Evolutionary conservation across 192 early-diverging fungal species (phyloP).

Genomic region (Podila horticola): DNA sequence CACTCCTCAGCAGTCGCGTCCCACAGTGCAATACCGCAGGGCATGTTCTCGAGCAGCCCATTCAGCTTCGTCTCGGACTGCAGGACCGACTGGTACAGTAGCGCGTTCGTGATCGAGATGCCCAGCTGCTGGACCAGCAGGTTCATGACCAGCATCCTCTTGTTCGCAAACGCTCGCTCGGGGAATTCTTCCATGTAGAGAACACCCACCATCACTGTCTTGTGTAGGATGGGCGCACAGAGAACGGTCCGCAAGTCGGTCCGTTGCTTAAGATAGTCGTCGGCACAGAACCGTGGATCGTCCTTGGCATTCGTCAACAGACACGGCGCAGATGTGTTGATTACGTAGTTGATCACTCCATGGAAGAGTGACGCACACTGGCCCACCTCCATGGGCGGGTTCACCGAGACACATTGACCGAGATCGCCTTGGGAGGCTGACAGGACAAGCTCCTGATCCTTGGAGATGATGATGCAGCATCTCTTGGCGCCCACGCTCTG

Average conservation of each 20-base stretch:
- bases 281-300: slow-evolving; percentile 43
- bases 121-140: slow-evolving; percentile 60
- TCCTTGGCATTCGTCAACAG: slow-evolving; percentile 44
- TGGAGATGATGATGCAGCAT: slow-evolving; percentile 35
- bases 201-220: slow-evolving; percentile 52
- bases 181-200: slow-evolving; percentile 62
- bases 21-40: slow-evolving; percentile 47
- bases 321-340: slow-evolving; percentile 28
- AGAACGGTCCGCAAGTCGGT: slow-evolving; percentile 55
- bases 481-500: slow-evolving; percentile 45
- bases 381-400: slow-evolving; percentile 23
- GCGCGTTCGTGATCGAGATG: slow-evolving; percentile 61
- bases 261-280: slow-evolving; percentile 45
- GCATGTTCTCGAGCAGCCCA: slow-evolving; percentile 50
- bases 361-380: slow-evolving; percentile 36
- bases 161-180: slow-evolving; percentile 53
- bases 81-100: slow-evolving; percentile 58
- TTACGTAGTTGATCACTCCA: slow-evolving; percentile 49
- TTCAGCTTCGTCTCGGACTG: slow-evolving; percentile 43
- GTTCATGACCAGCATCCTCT: slow-evolving; percentile 56
- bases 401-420: slow-evolving; percentile 36
- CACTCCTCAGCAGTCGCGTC: slow-evolving; percentile 40
- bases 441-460: slow-evolving; percentile 37
- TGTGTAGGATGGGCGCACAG: slow-evolving; percentile 60
- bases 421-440: slow-evolving; percentile 31